Conservation (phyloP, 495 filamentous ascomycete species). For the Penicillium pulvis region DNA sequence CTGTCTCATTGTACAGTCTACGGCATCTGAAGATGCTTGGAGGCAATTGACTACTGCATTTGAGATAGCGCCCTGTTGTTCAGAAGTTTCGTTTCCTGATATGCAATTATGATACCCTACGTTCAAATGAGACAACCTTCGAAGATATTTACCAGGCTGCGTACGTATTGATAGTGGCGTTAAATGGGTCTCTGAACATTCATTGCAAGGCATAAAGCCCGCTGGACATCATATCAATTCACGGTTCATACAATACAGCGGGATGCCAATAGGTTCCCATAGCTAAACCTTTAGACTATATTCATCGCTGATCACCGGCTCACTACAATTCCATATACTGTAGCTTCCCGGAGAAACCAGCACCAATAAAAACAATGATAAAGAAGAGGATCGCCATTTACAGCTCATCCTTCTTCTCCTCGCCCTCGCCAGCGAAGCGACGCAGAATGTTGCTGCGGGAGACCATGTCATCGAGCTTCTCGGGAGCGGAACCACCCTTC, state of each 20-base stretch:
- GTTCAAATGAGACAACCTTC: conserved; percentile 10
- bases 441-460: conserved; percentile 86
- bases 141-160: not conserved
- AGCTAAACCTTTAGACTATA: conserved; percentile 9
- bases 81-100: conserved; percentile 10
- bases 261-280: conserved; percentile 5
- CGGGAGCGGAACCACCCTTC: conserved; percentile 81
- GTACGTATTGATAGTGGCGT: not conserved
- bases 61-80: not conserved
- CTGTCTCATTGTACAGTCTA: not conserved
- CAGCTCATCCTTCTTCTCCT: conserved; percentile 61
- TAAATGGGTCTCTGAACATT: not conserved
- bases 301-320: conserved; percentile 3
- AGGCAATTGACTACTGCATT: not conserved
- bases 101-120: conserved; percentile 28
- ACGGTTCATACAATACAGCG: conserved; percentile 24
- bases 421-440: conserved; percentile 62
- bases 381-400: conserved; percentile 40
- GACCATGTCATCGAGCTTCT: conserved; percentile 88
- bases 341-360: conserved; percentile 8
- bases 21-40: not conserved
- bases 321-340: conserved; percentile 6
- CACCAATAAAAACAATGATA: conserved; percentile 9
- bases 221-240: conserved; percentile 11
- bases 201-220: not conserved